Percentiles rank a stretch among this genome's conserved stretches.
Conservation (phyloP, 306 rosid species). For the Leucaena leucocephala region DNA sequence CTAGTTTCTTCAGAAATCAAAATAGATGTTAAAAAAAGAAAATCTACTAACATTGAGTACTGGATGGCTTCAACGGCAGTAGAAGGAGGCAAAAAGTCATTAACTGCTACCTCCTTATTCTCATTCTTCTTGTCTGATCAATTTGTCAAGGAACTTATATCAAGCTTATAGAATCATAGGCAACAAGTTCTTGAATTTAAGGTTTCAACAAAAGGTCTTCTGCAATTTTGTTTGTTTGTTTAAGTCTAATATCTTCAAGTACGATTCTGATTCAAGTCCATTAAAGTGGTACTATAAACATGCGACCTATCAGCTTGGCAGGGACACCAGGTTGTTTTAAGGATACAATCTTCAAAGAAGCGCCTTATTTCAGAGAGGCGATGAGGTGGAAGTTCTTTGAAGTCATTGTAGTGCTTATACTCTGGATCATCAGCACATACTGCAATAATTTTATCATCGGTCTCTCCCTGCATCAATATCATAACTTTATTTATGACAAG, state of each 20-base stretch:
- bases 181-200: neutral
- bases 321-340: constrained; percentile 21
- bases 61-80: constrained; percentile 85
- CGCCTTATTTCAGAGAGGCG: constrained; percentile 91
- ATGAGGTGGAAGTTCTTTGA: constrained; percentile 85
- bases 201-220: neutral
- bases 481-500: constrained; percentile 13
- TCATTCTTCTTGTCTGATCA: constrained; percentile 89
- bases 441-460: constrained; percentile 97
- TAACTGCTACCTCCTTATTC: constrained; percentile 96
- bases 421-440: constrained; percentile 99
- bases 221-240: neutral
- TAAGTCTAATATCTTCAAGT: neutral
- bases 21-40: neutral
- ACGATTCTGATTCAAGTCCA: neutral
- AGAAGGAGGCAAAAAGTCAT: constrained; percentile 75
- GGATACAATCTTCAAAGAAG: constrained; percentile 99
- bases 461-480: constrained; percentile 71
- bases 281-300: neutral
- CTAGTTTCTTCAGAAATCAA: neutral
- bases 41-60: constrained; percentile 71
- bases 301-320: neutral
- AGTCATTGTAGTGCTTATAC: constrained; percentile 77
- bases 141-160: constrained; percentile 36
- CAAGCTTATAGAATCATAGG: constrained; percentile 1